Evolutionary conservation across 495 filamentous ascomycete species (phyloP), one percentile per base, ranked within the genome.

Genomic region (Xylaria nigripes): DNA sequence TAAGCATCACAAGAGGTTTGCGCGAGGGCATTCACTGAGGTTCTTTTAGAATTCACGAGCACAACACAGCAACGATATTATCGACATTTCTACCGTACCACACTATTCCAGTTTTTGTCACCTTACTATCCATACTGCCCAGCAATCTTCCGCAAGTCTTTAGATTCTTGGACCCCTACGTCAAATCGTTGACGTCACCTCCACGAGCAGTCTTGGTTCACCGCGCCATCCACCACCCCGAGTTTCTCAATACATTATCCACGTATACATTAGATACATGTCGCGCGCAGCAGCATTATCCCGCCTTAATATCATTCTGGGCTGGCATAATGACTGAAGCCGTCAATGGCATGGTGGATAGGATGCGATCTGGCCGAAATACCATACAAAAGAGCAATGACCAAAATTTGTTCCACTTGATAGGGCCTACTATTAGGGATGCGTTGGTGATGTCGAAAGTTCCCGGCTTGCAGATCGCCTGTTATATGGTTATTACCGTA

Each of bases 81-180:
- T 74, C 92, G 45, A 89, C 90, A 8, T 96, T 97, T 67, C 76
- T 99, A 13, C 93, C 94, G 2, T 96, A 94, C 62, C 89, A 97
- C 63, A 83, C 83, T 0, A 84, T 86, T 16, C 86, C 85, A 3
- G 78, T 89, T 2, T 95, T 96, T 64, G 68, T 84, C 7, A 87
- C 87, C 3, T 72, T 97, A 3, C 74, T 99, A 6, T 86, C 88
- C 1, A 89, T 95, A 53, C 67, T 99, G 13, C 89, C 95, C 0
- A 67, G 75, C 8, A 77, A 81, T 23, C 70, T 94, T 7, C 82
- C 88, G 0, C 70, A 80, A 22, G 81, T 86, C n/a, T 88, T 94
- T 67, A 81, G 81, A 61, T 92, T 95, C 60, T 76, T 99, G 23
- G 76, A 83, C 55, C 90, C 92, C 21, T 96, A 96, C 70, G 80